Conservation (phyloP, 164 flowering plant species). For the Stephania cephalantha region DNA sequence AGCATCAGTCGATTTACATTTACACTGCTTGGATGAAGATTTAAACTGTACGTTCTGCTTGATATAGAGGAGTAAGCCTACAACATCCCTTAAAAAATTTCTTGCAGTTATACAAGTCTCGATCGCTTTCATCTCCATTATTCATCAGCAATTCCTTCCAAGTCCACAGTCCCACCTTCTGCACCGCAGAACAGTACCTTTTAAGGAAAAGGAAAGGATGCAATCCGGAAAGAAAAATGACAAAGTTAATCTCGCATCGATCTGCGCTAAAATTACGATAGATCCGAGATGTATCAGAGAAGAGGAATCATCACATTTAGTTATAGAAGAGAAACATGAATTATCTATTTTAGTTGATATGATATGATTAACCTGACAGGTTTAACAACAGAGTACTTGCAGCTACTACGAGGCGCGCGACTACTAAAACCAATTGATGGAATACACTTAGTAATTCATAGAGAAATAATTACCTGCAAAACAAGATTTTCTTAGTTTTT, state of each 20-base stretch:
- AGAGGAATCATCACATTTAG: neutral
- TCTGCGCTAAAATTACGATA: neutral
- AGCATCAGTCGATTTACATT: constrained; percentile 10
- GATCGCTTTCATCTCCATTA: constrained; percentile 4
- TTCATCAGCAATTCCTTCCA: neutral
- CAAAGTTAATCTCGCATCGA: neutral
- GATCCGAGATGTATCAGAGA: neutral
- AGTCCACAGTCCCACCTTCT: neutral
- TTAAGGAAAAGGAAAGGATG: neutral
- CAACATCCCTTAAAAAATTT: constrained; percentile 1
- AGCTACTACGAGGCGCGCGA: neutral
- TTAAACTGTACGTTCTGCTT: constrained; percentile 9
- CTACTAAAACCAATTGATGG: neutral
- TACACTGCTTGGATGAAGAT: constrained; percentile 1
- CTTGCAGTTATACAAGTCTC: constrained; percentile 2
- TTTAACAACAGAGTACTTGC: neutral
- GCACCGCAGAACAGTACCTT: neutral
- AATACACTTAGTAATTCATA: neutral
- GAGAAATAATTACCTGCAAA: constrained; percentile 6
- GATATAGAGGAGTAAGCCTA: constrained; percentile 4
- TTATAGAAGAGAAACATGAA: neutral
- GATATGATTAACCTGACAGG: neutral
- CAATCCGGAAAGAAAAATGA: neutral
- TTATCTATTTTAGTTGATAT: neutral
- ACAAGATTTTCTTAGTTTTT: constrained; percentile 43